These are phyloP conservation scores for Glebionis coronaria DNA, from an alignment of 129 eudicot species.

Conservation along the genomic window DNA sequence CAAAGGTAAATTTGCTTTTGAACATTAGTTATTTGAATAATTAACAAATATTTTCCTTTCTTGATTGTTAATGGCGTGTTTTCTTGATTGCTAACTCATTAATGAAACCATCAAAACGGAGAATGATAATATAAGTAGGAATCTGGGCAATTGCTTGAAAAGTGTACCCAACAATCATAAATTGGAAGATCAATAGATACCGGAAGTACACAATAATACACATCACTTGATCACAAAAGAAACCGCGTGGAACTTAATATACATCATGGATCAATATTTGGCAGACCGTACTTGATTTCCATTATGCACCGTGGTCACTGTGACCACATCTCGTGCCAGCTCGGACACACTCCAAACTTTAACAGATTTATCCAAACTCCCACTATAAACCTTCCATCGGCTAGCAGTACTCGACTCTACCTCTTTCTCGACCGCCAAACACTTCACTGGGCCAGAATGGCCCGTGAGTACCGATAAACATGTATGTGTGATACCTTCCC, in stretches of 20 bases:
- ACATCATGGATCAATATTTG: constrained; percentile 19
- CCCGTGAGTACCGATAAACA: constrained; percentile 70
- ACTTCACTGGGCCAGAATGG: constrained; percentile 80
- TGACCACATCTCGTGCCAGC: constrained; percentile 38
- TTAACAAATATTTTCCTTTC: too few species aligned
- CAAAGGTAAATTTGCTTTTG: too few species aligned
- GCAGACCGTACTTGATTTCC: constrained; percentile 26
- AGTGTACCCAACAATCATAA: not conserved
- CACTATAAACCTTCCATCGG: constrained; percentile 84
- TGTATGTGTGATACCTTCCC: constrained; percentile 58
- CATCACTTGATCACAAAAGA: not conserved
- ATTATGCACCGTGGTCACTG: constrained; percentile 25
- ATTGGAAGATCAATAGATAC: not conserved
- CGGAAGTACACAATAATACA: not conserved
- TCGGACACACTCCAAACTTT: constrained; percentile 94
- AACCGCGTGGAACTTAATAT: not conserved
- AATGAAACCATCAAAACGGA: not conserved
- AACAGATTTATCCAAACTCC: constrained; percentile 83
- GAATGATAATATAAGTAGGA: not conserved
- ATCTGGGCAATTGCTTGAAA: not conserved
- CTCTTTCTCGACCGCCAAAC: constrained; percentile 71
- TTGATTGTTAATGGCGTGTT: too few species aligned
- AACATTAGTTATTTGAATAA: too few species aligned
- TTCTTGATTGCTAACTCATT: too few species aligned
- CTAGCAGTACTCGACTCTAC: constrained; percentile 4